Base-by-base conservation (phyloP, 495 filamentous ascomycete species). In the Hypoxylon fragiforme region DNA sequence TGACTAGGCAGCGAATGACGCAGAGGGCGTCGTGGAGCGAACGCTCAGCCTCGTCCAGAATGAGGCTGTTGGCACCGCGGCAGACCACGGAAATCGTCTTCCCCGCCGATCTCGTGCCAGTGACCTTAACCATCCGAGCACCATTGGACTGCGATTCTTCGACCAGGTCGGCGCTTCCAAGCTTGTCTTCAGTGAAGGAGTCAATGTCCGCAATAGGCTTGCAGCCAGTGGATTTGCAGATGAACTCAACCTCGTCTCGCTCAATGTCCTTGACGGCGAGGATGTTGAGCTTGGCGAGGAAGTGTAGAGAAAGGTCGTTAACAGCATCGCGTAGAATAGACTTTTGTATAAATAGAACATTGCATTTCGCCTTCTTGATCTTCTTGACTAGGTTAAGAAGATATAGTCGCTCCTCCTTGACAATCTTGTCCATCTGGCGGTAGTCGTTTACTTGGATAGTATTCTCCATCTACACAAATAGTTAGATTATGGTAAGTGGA, bases 311-410 rank as follows among this genome's bases (percentile, higher is more conserved):
- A 16, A 97, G 83, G 59, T 97, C 94, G 77, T 98, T 97, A 73
- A 98, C 91, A 37, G 94, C 94, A 67, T 98, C 94, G 62, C 94
- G 84, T 36, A 98, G 84, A 60, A 98, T 98, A 13, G 92, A 97
- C 74, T 98, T 98, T 68, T 98, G 94, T 61, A 98, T 97, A 60
- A 98, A 80, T 45, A 98, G 85, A 24, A 98, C 95, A 65, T 98
- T 98, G 79, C 94, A 98, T 75, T 97, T 97, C 62, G 91, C 92
- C 80, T 96, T 97, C 77, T 97, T 96, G 76, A 98, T 98, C 82
- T 97, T 98, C 84, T 98, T 98, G 66, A 91, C 91, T 84, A 98
- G 90, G 75, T 97, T 96, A 36, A 98, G 84, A 51, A 98, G 81
- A 73, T 98, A 98, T 52, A 91, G 90, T 51, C 95, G 90, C 77